Evolutionary conservation across 2,329 filamentous ascomycete genomes (phyloP).

Genomic region (Talaromyces marneffei): DNA sequence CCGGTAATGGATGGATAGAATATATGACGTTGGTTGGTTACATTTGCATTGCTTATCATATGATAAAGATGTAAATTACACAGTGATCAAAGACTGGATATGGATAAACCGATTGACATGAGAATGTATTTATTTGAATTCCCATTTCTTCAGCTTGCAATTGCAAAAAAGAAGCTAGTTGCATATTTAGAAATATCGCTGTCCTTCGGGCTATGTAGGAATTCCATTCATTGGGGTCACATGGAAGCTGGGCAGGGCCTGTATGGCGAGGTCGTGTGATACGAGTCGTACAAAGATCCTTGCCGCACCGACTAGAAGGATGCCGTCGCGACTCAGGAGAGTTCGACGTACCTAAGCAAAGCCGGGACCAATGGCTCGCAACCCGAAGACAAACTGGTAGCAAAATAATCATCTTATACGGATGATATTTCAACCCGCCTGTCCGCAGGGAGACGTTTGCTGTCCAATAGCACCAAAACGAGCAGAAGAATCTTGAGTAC

Average conservation of each 20-base stretch:
- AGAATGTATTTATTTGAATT: not conserved
- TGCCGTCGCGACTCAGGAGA: not conserved
- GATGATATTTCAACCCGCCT: conserved; percentile 38
- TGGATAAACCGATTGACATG: not conserved
- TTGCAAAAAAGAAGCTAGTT: not conserved
- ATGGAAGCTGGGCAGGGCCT: not conserved
- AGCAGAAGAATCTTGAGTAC: conserved; percentile 24
- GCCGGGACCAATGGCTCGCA: not conserved
- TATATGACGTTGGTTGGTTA: not conserved
- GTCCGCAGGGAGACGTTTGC: conserved; percentile 45
- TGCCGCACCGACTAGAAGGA: not conserved
- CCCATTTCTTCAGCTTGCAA: not conserved
- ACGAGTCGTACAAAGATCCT: not conserved
- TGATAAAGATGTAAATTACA: not conserved
- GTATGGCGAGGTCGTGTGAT: not conserved
- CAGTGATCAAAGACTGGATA: not conserved
- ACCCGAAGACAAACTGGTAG: not conserved
- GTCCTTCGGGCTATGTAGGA: not conserved
- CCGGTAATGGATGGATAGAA: conserved; percentile 19
- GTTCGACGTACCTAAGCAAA: not conserved
- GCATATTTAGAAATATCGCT: not conserved
- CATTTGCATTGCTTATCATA: conserved; percentile 20
- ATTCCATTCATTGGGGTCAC: not conserved
- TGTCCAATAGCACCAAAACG: conserved; percentile 40
- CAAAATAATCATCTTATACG: not conserved